Evolutionary conservation across 441 rosid species (phyloP).

Genomic region (Eruca vesicaria): DNA sequence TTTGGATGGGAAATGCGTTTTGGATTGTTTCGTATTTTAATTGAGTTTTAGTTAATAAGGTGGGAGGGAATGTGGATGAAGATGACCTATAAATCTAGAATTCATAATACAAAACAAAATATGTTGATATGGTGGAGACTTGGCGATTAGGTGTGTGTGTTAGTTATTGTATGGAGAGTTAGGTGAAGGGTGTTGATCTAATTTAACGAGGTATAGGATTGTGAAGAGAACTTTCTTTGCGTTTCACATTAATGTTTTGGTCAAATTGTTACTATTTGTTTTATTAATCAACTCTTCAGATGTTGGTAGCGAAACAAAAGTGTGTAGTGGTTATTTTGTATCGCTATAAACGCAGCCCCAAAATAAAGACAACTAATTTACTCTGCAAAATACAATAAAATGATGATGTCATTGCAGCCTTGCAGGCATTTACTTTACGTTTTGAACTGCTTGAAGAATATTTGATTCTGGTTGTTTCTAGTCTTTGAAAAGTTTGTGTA

Average conservation of each 20-base stretch:
- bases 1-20: background rate
- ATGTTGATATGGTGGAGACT: background rate
- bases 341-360: too few species aligned
- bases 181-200: background rate
- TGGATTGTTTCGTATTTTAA: background rate
- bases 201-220: background rate
- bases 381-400: too few species aligned
- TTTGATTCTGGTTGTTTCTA: too few species aligned
- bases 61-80: background rate
- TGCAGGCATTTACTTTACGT: too few species aligned
- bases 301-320: background rate
- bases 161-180: background rate
- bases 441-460: too few species aligned
- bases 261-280: background rate
- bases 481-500: too few species aligned
- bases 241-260: background rate
- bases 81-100: background rate
- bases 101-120: background rate
- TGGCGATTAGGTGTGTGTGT: background rate
- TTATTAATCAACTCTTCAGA: background rate
- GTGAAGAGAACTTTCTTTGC: background rate
- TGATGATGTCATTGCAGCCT: too few species aligned
- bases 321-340: background rate
- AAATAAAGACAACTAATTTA: background rate
- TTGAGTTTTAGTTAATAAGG: background rate